Evolutionary conservation across 441 rosid species (phyloP), one percentile per base, ranked within the genome.

Genomic region (Adansonia gregorii): DNA sequence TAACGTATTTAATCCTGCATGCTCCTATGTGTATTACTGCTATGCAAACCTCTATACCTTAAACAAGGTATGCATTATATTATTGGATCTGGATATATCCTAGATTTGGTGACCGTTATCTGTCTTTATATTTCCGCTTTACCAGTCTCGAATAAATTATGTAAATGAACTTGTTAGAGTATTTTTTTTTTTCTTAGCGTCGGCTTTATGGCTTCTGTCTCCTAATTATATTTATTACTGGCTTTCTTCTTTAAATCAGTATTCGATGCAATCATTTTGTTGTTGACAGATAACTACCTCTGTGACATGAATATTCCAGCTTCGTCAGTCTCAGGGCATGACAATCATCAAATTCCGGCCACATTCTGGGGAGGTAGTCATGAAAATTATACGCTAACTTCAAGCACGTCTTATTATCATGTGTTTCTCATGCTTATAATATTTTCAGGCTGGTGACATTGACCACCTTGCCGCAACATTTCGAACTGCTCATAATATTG

Each of bases 391-490:
- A 22, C 67, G 65, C 20, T 77, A 49, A 10, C 48, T 75, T 64
- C 3, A 17, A 66, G 60, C n/a, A 43, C 59, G 67, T 76, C 20
- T 66, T 48, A 35, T 14, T 76, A 52, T 35, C 72, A 7, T 77
- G 52, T 60, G 75, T 27, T 59, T 66, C 71, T 85, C 79, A 77
- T 61, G 20, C 76, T 9, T 68, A 24, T 17, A 76, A 63, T 48
- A 60, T 83, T 84, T 82, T 76, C 92, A 97, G 99, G 98, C 99
- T 80, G 98, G 99, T 67, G 99, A 97, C 77, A 90, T 91, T 80
- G 99, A 97, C 88, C 99, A 97, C 82, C 94, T 97, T 78, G 99
- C 99, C 76, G 98, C 99, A 48, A 93, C 99, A 10, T 94, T 97
- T 87, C 97, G 94, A 51, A 94, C 94, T n/a, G 78, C 93, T 77